phyloP scores from a whole-genome alignment of 805 yeast genomes.

The Kluyveromyces nonfermentans region DNA sequence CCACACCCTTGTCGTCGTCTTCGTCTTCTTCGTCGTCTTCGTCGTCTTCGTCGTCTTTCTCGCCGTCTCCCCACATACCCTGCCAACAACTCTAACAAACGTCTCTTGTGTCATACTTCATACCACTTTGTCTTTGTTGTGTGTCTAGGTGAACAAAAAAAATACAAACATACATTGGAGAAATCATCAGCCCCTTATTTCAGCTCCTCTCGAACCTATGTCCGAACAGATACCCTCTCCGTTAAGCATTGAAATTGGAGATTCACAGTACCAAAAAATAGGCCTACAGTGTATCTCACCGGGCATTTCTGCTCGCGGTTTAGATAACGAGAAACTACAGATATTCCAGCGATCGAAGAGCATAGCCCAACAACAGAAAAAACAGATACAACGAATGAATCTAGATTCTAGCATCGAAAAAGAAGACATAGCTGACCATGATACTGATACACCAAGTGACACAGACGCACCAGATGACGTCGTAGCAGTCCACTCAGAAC shows the following conservation, averaged over 20 bases:
- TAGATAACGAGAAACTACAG: constrained; percentile 18
- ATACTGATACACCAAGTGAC: neutral
- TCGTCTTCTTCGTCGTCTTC: too few relatives aligned
- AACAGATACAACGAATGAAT: constrained; percentile 9
- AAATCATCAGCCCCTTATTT: too few relatives aligned
- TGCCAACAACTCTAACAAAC: too few relatives aligned
- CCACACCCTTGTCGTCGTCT: too few relatives aligned
- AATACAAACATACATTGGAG: too few relatives aligned
- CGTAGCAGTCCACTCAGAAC: constrained; percentile 1
- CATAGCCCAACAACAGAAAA: constrained; percentile 19
- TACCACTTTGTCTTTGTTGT: too few relatives aligned
- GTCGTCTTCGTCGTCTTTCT: too few relatives aligned
- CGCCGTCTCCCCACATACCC: too few relatives aligned
- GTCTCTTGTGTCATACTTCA: too few relatives aligned
- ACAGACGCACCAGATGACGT: neutral
- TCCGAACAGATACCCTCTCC: constrained; percentile 2
- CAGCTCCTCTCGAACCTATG: too few relatives aligned
- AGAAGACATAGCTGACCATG: neutral
- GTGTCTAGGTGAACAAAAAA: too few relatives aligned
- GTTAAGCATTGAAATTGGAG: neutral
- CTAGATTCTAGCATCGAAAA: neutral
- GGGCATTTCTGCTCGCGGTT: constrained; percentile 17
- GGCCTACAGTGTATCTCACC: constrained; percentile 23
- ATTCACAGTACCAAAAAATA: constrained; percentile 9
- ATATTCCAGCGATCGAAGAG: constrained; percentile 19